These are phyloP conservation scores for Ophiostoma perfectum DNA, from an alignment of 2,329 filamentous ascomycete genomes.

Conservation along the genomic window DNA sequence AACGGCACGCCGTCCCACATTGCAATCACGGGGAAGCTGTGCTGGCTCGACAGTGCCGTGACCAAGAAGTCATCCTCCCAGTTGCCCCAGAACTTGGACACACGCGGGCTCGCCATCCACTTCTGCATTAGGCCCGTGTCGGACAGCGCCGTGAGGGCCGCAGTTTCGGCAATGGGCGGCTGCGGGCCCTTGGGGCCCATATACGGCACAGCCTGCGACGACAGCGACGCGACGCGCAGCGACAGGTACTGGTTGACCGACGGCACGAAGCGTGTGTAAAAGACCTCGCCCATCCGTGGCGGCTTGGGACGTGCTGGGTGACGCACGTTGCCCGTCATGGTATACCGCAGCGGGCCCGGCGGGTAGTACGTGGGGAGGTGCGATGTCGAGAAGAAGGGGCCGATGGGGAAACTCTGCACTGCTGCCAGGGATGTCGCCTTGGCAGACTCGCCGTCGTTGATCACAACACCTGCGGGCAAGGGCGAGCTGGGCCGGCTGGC, in stretches of 20 bases:
- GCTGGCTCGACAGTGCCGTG: slow-evolving; percentile 56
- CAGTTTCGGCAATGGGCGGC: slow-evolving; percentile 29
- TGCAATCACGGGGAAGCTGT: slow-evolving; percentile 86
- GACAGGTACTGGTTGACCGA: slow-evolving; percentile 79
- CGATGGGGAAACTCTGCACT: slow-evolving; percentile 30
- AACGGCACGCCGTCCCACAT: slow-evolving; percentile 94
- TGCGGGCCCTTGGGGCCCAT: slow-evolving; percentile 51
- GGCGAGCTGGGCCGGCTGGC: slow-evolving; percentile 6
- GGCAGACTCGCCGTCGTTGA: slow-evolving; percentile 33
- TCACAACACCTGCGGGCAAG: background rate
- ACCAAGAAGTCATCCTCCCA: slow-evolving; percentile 62
- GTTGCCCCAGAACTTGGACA: slow-evolving; percentile 78
- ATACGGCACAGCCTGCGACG: slow-evolving; percentile 57
- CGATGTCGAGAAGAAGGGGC: slow-evolving; percentile 74
- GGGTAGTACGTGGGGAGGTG: slow-evolving; percentile 90
- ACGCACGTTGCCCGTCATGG: slow-evolving; percentile 68
- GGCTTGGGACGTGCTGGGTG: slow-evolving; percentile 87
- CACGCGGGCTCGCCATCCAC: slow-evolving; percentile 86
- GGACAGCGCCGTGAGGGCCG: slow-evolving; percentile 42
- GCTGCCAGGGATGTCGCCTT: background rate
- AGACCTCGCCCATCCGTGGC: slow-evolving; percentile 80
- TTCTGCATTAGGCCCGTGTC: slow-evolving; percentile 62
- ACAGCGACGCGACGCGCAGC: slow-evolving; percentile 75
- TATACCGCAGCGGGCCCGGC: slow-evolving; percentile 75
- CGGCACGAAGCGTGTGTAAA: slow-evolving; percentile 83